Evolutionary conservation across 345 rosid species (phyloP).

Genomic region (Pugionium cornutum): DNA sequence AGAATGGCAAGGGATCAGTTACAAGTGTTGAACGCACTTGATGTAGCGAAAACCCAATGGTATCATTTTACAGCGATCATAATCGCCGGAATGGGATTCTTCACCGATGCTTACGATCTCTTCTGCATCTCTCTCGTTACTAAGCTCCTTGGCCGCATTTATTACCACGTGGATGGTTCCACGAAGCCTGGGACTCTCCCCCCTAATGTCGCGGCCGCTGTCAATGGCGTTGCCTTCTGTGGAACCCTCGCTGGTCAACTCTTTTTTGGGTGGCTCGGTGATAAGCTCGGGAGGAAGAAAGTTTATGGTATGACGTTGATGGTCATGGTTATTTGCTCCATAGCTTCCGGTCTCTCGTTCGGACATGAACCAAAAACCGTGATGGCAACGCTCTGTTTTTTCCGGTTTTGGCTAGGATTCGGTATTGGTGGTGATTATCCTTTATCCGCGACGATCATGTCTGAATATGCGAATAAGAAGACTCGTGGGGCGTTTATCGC

Average conservation of each 20-base stretch:
- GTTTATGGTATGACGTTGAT: slow-evolving; percentile 55
- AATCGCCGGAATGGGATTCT: slow-evolving; percentile 51
- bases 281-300: slow-evolving; percentile 73
- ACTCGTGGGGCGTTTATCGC: too few relatives aligned
- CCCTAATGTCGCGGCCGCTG: slow-evolving; percentile 49
- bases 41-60: slow-evolving; percentile 43
- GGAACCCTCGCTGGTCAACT: slow-evolving; percentile 45
- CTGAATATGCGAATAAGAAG: slow-evolving; percentile 47
- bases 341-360: slow-evolving; percentile 43
- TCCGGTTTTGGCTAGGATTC: slow-evolving; percentile 40
- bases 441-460: slow-evolving; percentile 52
- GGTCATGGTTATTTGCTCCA: slow-evolving; percentile 39
- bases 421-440: slow-evolving; percentile 7
- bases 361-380: slow-evolving; percentile 40
- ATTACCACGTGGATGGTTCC: slow-evolving; percentile 44
- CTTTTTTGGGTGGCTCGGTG: slow-evolving; percentile 57
- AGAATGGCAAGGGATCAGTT: slow-evolving; percentile 53
- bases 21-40: slow-evolving; percentile 55
- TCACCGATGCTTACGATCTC: slow-evolving; percentile 50
- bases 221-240: slow-evolving; percentile 50
- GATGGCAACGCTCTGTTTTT: slow-evolving; percentile 42
- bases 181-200: slow-evolving; percentile 45
- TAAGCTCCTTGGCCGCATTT: slow-evolving; percentile 49
- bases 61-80: slow-evolving; percentile 45
- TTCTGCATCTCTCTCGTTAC: slow-evolving; percentile 49